Conservation (phyloP, 2,329 filamentous ascomycete genomes). For the Chaetomium sp. region DNA sequence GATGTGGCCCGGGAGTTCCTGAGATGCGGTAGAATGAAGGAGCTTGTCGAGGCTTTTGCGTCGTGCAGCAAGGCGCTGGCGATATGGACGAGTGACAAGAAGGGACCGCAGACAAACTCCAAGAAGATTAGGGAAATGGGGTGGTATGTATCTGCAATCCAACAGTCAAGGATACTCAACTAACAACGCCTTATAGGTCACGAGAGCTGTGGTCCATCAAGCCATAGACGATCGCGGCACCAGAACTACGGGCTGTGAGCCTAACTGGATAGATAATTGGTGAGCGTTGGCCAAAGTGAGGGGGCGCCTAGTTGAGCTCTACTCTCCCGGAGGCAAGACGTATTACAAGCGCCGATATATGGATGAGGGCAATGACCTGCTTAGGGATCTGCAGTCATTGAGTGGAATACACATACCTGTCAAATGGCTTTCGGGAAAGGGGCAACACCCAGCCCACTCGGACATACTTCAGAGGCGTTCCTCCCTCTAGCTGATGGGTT, state of each 20-base stretch:
- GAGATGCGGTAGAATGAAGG: constrained; percentile 67
- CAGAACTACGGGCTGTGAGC: background rate
- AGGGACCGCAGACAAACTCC: constrained; percentile 50
- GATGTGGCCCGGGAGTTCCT: constrained; percentile 68
- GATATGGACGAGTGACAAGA: constrained; percentile 58
- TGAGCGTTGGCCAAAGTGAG: too few relatives aligned
- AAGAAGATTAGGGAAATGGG: constrained; percentile 65
- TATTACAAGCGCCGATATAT: background rate
- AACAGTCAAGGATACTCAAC: background rate
- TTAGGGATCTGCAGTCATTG: background rate
- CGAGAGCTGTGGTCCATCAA: constrained; percentile 64
- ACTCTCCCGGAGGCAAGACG: background rate
- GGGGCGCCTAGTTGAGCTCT: background rate
- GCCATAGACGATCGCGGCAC: constrained; percentile 32
- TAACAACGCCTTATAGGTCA: constrained; percentile 35
- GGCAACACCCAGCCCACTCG: background rate
- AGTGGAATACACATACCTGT: background rate
- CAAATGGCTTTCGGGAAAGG: background rate
- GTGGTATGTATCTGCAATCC: constrained; percentile 46
- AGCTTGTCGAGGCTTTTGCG: constrained; percentile 76
- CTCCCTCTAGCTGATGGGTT: background rate
- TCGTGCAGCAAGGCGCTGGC: constrained; percentile 73
- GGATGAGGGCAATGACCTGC: background rate
- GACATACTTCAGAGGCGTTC: background rate
- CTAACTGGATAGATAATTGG: background rate